Percentiles rank a stretch among this genome's conserved stretches.
phyloP scores from a whole-genome alignment of 495 filamentous ascomycete species.

The Chlorociboria aeruginascens region DNA sequence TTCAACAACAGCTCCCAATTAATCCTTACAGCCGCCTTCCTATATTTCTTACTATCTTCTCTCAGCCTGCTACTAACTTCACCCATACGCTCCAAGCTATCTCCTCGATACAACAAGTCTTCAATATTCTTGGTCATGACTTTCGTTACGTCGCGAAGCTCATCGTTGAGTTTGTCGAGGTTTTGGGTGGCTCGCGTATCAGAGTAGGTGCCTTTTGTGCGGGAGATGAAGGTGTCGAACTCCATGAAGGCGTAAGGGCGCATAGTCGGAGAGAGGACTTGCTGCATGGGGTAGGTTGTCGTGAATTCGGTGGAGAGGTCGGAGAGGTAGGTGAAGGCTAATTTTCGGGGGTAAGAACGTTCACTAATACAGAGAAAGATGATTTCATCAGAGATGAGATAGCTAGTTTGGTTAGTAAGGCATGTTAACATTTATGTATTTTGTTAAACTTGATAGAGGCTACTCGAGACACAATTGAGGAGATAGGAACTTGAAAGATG shows the following conservation, averaged over 20 bases:
- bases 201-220: conserved; percentile 89
- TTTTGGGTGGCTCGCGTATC: conserved; percentile 81
- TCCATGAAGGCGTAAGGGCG: conserved; percentile 94
- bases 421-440: too few relatives aligned
- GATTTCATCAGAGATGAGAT: conserved; percentile 69
- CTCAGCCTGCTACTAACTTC: conserved; percentile 76
- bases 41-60: conserved; percentile 92
- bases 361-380: conserved; percentile 92
- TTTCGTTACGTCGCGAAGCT: conserved; percentile 93
- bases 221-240: conserved; percentile 93
- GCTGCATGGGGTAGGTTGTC: conserved; percentile 61
- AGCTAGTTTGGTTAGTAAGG: conserved; percentile 36
- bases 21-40: conserved; percentile 82
- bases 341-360: conserved; percentile 88
- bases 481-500: too few relatives aligned
- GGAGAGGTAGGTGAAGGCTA: conserved; percentile 95
- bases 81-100: conserved; percentile 93
- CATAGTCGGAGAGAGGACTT: conserved; percentile 60
- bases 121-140: conserved; percentile 99
- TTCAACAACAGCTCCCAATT: conserved; percentile 97
- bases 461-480: too few relatives aligned
- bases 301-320: conserved; percentile 87
- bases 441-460: too few relatives aligned
- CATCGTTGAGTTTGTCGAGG: conserved; percentile 72
- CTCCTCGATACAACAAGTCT: conserved; percentile 88